A percentile compares a stretch with the other conserved stretches of the same genome.
Conservation (phyloP, 805 yeast genomes). For the Kockiozyma suomiensis region DNA sequence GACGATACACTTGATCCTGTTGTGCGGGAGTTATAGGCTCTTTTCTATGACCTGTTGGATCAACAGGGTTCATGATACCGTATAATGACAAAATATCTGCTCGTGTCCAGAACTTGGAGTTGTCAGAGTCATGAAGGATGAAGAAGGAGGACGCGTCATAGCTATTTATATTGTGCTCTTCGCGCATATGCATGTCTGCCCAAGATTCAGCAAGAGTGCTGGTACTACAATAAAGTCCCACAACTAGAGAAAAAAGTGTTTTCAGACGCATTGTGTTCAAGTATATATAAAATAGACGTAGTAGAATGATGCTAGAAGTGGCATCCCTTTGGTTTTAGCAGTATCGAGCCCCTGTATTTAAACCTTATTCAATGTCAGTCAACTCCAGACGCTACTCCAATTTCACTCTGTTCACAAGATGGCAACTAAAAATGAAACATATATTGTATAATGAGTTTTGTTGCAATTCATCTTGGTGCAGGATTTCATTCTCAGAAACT, state of each 20-base stretch:
- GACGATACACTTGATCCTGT: constrained; percentile 54
- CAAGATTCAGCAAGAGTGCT: constrained; percentile 44
- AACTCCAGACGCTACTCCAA: too few species aligned
- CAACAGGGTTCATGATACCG: constrained; percentile 62
- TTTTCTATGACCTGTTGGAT: constrained; percentile 33
- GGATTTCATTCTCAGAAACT: constrained; percentile 36
- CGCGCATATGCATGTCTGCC: constrained; percentile 90
- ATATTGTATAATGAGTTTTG: constrained; percentile 23
- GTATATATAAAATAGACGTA: not conserved
- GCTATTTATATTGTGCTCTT: constrained; percentile 77
- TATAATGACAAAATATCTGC: constrained; percentile 79
- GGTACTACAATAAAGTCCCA: not conserved
- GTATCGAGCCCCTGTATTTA: not conserved
- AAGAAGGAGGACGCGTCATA: constrained; percentile 79
- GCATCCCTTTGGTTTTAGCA: not conserved
- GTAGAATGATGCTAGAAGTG: not conserved
- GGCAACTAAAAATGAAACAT: not conserved
- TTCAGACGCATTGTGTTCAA: not conserved
- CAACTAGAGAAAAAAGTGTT: not conserved
- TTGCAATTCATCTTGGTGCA: constrained; percentile 43
- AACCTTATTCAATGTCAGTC: too few species aligned
- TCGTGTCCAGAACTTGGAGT: constrained; percentile 56
- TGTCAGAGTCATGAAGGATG: constrained; percentile 67
- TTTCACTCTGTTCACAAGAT: too few species aligned
- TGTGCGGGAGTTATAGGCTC: constrained; percentile 60